These are phyloP conservation scores for Xylogone sp. DNA, from an alignment of 2,329 filamentous ascomycete species.

Conservation along the genomic window DNA sequence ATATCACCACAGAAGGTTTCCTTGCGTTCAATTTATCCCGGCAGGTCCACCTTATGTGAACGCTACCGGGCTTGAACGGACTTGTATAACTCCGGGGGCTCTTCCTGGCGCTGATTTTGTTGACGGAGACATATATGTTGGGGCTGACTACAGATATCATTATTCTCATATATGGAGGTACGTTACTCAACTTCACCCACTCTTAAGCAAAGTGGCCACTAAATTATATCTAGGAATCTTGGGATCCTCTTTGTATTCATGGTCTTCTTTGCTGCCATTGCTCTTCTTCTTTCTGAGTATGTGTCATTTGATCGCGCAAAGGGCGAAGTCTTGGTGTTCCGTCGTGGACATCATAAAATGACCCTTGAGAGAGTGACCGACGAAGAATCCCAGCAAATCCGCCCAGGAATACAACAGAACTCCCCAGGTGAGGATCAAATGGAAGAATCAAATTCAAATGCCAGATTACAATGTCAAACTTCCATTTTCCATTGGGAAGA, in stretches of 20 bases:
- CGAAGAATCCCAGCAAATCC: neutral
- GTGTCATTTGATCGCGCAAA: slow-evolving; percentile 64
- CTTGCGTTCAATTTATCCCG: slow-evolving; percentile 6
- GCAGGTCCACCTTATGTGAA: slow-evolving; percentile 1
- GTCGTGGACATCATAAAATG: slow-evolving; percentile 43
- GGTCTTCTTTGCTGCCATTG: slow-evolving; percentile 54
- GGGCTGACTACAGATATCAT: slow-evolving; percentile 50
- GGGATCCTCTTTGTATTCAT: slow-evolving; percentile 64
- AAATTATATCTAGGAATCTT: slow-evolving; percentile 40
- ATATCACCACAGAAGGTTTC: slow-evolving; percentile 41
- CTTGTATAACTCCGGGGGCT: slow-evolving; percentile 56
- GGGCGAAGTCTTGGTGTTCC: slow-evolving; percentile 72
- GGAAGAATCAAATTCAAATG: neutral
- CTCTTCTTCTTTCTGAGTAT: slow-evolving; percentile 60
- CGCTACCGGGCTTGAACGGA: slow-evolving; percentile 12
- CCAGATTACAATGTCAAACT: neutral
- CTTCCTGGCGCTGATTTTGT: slow-evolving; percentile 46
- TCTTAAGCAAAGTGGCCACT: neutral
- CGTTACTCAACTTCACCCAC: neutral
- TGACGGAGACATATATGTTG: slow-evolving; percentile 53
- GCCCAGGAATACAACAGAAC: neutral
- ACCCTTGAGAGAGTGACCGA: neutral
- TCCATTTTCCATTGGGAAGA: neutral
- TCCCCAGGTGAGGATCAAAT: neutral
- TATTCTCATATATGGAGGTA: slow-evolving; percentile 56